Evolutionary conservation across 352 stramenopile species (phyloP).

Genomic region (Globisporangium nagaii): DNA sequence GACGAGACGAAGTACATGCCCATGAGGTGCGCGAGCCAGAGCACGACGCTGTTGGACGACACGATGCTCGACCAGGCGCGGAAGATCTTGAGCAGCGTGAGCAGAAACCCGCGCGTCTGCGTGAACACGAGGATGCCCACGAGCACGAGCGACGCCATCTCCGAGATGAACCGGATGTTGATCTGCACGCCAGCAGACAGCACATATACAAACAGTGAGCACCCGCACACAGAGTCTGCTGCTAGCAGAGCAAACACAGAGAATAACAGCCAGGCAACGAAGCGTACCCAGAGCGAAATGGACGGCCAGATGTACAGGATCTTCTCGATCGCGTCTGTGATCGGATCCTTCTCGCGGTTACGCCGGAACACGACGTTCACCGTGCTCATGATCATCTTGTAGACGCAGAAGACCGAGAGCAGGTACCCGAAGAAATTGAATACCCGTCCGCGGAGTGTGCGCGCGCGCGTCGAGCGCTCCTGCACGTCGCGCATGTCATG

Average conservation of each 20-base stretch:
- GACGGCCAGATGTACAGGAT: conserved; percentile 81
- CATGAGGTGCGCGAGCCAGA: conserved; percentile 82
- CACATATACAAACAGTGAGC: background rate
- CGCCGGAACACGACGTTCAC: conserved; percentile 75
- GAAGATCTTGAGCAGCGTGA: conserved; percentile 78
- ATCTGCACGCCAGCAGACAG: conserved; percentile 21
- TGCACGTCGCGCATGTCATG: conserved; percentile 74
- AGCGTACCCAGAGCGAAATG: conserved; percentile 44
- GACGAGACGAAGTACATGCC: conserved; percentile 88
- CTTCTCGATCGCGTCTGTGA: conserved; percentile 76
- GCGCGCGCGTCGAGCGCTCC: conserved; percentile 40
- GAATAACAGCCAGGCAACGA: background rate
- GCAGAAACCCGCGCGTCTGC: conserved; percentile 73
- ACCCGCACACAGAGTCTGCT: too few relatives aligned
- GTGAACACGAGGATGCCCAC: conserved; percentile 82
- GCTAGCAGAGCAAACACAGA: too few relatives aligned
- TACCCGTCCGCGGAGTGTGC: conserved; percentile 61
- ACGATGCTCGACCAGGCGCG: conserved; percentile 76
- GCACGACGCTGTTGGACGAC: conserved; percentile 77
- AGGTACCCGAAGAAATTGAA: conserved; percentile 81
- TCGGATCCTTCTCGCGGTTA: conserved; percentile 81
- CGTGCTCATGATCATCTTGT: conserved; percentile 86
- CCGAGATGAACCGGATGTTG: conserved; percentile 75
- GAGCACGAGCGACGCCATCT: conserved; percentile 70
- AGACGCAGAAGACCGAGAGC: conserved; percentile 75